phyloP scores from a whole-genome alignment of 495 filamentous ascomycete species.

The Penicillium pulvis region DNA sequence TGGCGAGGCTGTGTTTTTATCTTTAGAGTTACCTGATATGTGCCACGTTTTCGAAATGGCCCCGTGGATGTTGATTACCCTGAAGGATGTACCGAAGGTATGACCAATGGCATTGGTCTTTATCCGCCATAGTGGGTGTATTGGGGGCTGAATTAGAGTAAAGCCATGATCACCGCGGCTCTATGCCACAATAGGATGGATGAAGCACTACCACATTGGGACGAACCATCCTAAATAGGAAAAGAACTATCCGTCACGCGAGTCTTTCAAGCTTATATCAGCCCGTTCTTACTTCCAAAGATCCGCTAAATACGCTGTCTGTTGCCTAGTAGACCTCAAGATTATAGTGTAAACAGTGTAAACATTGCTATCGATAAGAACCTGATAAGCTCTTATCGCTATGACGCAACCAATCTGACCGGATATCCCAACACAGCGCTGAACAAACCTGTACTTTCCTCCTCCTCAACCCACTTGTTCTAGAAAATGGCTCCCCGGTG shows the following conservation, averaged over 20 bases:
- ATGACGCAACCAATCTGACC: slow-evolving; percentile 9
- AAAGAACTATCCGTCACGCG: too few species aligned
- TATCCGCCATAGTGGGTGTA: not conserved
- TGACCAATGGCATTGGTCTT: not conserved
- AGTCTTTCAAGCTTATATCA: too few species aligned
- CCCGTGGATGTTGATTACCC: not conserved
- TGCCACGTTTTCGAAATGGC: not conserved
- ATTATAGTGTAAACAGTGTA: not conserved
- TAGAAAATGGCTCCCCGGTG: slow-evolving; percentile 69
- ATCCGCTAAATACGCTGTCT: too few species aligned
- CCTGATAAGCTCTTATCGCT: not conserved
- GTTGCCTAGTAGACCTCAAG: too few species aligned
- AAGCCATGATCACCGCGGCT: not conserved
- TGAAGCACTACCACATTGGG: too few species aligned
- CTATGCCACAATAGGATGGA: too few species aligned
- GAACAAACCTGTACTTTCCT: not conserved
- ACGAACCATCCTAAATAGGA: too few species aligned
- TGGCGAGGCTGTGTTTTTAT: not conserved
- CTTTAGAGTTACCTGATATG: not conserved
- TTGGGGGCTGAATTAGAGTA: not conserved
- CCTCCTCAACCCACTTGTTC: not conserved
- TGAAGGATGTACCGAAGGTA: not conserved
- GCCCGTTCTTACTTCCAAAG: too few species aligned
- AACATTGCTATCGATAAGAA: not conserved
- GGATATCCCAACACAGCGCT: not conserved